A percentile compares a stretch with the other conserved stretches of the same genome.
Evolutionary conservation across 768 basidiomycete genomes (phyloP).

Genomic region (Pleurotus platypus): DNA sequence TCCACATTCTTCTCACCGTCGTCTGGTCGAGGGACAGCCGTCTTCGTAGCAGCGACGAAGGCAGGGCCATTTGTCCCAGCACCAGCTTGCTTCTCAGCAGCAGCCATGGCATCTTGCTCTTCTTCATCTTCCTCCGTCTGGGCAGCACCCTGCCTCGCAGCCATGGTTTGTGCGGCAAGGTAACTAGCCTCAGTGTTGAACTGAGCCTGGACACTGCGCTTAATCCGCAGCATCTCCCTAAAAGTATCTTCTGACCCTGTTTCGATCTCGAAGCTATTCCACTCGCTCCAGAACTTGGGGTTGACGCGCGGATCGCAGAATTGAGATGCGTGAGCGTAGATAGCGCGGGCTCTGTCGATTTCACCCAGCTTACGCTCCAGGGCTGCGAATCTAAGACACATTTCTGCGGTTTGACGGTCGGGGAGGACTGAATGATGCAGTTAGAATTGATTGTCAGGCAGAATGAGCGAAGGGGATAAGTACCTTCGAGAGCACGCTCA

Average conservation of each 20-base stretch:
- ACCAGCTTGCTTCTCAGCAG: slow-evolving; percentile 65
- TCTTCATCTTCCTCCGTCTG: slow-evolving; percentile 41
- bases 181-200: slow-evolving; percentile 98
- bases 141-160: slow-evolving; percentile 57
- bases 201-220: slow-evolving; percentile 96
- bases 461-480: neutral
- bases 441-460: neutral
- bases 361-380: slow-evolving; percentile 98
- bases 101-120: slow-evolving; percentile 81
- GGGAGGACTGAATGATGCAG: slow-evolving; percentile 55
- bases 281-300: slow-evolving; percentile 93
- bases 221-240: slow-evolving; percentile 92
- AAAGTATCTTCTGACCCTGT: slow-evolving; percentile 99
- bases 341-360: slow-evolving; percentile 94
- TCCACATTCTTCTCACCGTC: slow-evolving; percentile 27
- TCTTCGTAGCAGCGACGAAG: slow-evolving; percentile 76
- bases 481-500: slow-evolving; percentile 85
- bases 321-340: slow-evolving; percentile 97
- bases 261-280: slow-evolving; percentile 98
- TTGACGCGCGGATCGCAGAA: slow-evolving; percentile 96
- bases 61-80: slow-evolving; percentile 52
- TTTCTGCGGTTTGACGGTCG: slow-evolving; percentile 91
- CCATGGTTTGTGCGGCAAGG: slow-evolving; percentile 85
- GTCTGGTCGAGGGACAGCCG: slow-evolving; percentile 32
- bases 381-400: slow-evolving; percentile 94